These are phyloP conservation scores for Venturia aucupariae DNA, from an alignment of 2,329 filamentous ascomycete genomes.

Conservation along the genomic window DNA sequence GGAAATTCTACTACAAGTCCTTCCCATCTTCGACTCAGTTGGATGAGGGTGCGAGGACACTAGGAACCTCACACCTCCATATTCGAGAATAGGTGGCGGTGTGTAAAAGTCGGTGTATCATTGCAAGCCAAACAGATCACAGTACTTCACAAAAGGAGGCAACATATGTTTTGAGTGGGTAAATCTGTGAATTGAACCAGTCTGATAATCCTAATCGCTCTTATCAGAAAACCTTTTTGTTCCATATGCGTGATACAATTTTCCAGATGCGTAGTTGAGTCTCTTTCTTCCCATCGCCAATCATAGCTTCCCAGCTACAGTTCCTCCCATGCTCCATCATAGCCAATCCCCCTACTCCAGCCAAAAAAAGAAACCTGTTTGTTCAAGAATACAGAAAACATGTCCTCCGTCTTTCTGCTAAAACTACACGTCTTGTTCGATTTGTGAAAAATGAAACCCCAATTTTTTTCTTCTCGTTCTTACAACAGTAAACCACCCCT, in stretches of 20 bases:
- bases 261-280: slow-evolving; percentile 10
- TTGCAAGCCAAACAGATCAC: neutral
- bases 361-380: neutral
- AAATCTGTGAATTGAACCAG: slow-evolving; percentile 9
- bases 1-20: neutral
- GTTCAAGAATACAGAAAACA: slow-evolving; percentile 5
- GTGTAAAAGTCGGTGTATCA: neutral
- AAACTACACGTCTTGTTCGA: slow-evolving; percentile 8
- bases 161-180: slow-evolving; percentile 1
- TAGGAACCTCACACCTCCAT: no score
- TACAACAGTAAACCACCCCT: neutral
- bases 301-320: slow-evolving; percentile 9
- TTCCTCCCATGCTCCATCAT: neutral
- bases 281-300: neutral
- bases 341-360: neutral
- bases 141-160: neutral
- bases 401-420: slow-evolving; percentile 2
- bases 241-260: slow-evolving; percentile 6
- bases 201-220: slow-evolving; percentile 13
- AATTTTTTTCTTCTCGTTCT: slow-evolving; percentile 2
- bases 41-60: neutral
- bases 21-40: neutral
- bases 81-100: no score
- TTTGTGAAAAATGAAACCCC: neutral
- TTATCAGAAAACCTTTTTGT: slow-evolving; percentile 10